Percentiles rank a stretch among this genome's conserved stretches.
Conservation (phyloP, 345 rosid genomes). For the Odontarrhena argentea region DNA sequence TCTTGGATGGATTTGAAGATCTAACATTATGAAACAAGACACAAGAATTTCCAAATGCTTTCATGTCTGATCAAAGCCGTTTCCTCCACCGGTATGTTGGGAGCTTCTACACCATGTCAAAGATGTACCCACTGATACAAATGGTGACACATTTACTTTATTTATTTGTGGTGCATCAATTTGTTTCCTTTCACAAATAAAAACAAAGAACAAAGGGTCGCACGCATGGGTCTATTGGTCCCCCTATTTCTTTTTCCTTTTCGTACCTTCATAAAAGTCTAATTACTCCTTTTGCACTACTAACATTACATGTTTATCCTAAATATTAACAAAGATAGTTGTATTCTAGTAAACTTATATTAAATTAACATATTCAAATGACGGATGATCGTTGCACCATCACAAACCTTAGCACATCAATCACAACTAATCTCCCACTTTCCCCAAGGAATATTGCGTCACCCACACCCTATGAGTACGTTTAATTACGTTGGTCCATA, state of each 20-base stretch:
- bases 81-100: slow-evolving; percentile 24
- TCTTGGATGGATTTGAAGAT: too few relatives aligned
- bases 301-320: neutral
- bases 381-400: slow-evolving; percentile 21
- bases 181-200: slow-evolving; percentile 31
- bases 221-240: slow-evolving; percentile 42
- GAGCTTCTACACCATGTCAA: slow-evolving; percentile 24
- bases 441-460: slow-evolving; percentile 25
- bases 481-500: slow-evolving; percentile 2
- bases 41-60: slow-evolving; percentile 22
- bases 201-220: slow-evolving; percentile 29
- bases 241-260: slow-evolving; percentile 34
- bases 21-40: neutral
- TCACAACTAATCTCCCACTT: slow-evolving; percentile 27
- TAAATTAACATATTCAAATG: slow-evolving; percentile 13
- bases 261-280: slow-evolving; percentile 28
- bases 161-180: slow-evolving; percentile 22
- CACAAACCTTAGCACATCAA: slow-evolving; percentile 28
- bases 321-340: neutral
- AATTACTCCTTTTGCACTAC: neutral
- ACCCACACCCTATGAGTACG: slow-evolving; percentile 27
- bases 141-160: slow-evolving; percentile 21
- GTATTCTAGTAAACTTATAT: neutral
- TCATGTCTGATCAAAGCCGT: slow-evolving; percentile 18
- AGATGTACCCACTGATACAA: slow-evolving; percentile 23